phyloP scores from a whole-genome alignment of 2,329 filamentous ascomycete species.

The Achaetomium macrosporum region DNA sequence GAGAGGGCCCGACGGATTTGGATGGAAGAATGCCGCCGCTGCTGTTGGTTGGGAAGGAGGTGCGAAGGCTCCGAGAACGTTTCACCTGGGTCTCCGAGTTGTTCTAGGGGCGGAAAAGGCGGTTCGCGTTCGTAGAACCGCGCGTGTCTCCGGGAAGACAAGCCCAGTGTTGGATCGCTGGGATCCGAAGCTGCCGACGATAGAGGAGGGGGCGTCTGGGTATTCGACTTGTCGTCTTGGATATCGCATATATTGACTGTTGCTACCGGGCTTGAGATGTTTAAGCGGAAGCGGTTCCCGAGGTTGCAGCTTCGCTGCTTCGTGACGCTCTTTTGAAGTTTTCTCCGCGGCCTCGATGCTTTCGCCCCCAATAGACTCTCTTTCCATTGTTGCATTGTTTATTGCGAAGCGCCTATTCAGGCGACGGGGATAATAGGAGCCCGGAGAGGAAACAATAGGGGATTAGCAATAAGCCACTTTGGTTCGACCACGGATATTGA shows the following conservation, averaged over 20 bases:
- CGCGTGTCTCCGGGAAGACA: conserved; percentile 28
- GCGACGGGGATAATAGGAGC: conserved; percentile 8
- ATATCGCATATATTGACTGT: conserved; percentile 18
- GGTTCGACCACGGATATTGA: neutral
- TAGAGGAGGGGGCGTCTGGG: conserved; percentile 14
- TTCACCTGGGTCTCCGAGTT: neutral
- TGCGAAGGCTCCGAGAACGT: conserved; percentile 33
- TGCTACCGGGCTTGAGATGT: conserved; percentile 15
- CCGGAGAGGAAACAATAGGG: conserved; percentile 11
- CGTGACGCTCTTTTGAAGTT: conserved; percentile 30
- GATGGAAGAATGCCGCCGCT: conserved; percentile 15
- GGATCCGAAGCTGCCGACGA: conserved; percentile 29
- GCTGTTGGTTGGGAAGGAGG: conserved; percentile 29
- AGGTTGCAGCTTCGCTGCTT: conserved; percentile 19
- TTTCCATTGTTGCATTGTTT: conserved; percentile 24
- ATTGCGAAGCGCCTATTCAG: conserved; percentile 21
- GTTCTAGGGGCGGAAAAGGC: neutral
- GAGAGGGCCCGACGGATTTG: conserved; percentile 23
- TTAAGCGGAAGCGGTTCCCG: conserved; percentile 14
- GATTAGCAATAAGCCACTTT: neutral
- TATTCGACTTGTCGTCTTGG: conserved; percentile 11
- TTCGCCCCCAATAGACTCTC: conserved; percentile 23
- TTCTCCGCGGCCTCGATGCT: conserved; percentile 27
- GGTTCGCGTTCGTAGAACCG: conserved; percentile 19
- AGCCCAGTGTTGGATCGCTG: conserved; percentile 31